Base-by-base conservation (phyloP, 108 stramenopile genomes). In the Skeletonema grethae region DNA sequence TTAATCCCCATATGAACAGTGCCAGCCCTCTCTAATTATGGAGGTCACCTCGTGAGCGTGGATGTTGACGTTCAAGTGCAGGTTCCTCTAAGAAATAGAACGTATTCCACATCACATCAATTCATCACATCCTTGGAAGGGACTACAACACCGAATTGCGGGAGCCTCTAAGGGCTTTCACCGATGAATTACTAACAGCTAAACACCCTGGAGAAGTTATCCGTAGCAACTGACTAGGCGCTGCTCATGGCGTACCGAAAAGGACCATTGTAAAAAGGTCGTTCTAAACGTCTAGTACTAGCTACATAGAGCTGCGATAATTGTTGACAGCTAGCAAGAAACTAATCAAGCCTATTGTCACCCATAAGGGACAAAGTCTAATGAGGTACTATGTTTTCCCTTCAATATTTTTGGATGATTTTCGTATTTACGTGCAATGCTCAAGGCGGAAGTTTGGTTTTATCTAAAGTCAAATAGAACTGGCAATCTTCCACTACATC, bases 281-380 rank as follows among this genome's bases (percentile, higher is more conserved):
- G 1, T 41, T 41, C 39, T 50, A 50, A 20, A 50, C 20, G 7
- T 50, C 48, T 50, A 20, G 20, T 50, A 18, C 48, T 50, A 50
- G 48, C 48, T 50, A 50, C 48, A 20, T 50, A 50, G 48, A 50
- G 48, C 48, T 50, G 7, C 22, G 20, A 50, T n/a, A 50, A 18
- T 20, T 50, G 31, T 66, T 53, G 65, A 28, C 28, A n/a, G n/a
- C n/a, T n/a, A 31, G 46, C 32, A 22, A 28, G 50, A 36, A 68
- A 57, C 28, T 36, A 57, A 68, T 56, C 67, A 38, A 57, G 56
- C 67, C 67, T 68, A 68, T 57, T 68, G 65, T 56, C 65, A 67
- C 53, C 65, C 65, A 43, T 31, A 31, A 67, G 32, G 32, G 48
- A 50, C 48, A n/a, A 50, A 20, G 48, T 50, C 48, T 50, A 50